Base-by-base conservation (phyloP, 352 stramenopile genomes). In the Pythium coloratum region DNA sequence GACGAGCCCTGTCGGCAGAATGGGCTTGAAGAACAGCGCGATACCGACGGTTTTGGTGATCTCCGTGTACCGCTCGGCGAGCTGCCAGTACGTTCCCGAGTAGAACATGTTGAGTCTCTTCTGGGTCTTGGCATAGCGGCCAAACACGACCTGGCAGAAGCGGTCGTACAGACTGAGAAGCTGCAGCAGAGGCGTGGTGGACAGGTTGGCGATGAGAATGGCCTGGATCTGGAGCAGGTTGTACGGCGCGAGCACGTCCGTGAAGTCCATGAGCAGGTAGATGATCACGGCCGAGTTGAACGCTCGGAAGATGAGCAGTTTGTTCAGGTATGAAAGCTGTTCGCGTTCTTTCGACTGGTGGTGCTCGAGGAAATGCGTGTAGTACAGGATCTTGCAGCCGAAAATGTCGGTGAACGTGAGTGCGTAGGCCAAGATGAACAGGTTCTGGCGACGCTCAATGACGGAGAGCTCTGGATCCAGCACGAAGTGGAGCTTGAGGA, bases 221-320 rank as follows among this genome's bases (percentile, higher is more conserved):
- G 83, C 81, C 42, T 89, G 83, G 34, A 92, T 87, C 68, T 91
- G 85, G 13, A 89, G 62, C 44, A 94, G 47, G 46, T 91, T 92
- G 66, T 83, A 72, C 55, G 88, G 78, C 20, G 81, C 78, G 14
- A 90, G 60, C 38, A 88, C 73, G 64, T 94, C 85, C 4, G 73
- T 78, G 55, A 91, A 88, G 62, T 88, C 80, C 74, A 85, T 92
- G 53, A 92, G 80, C 56, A 92, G 62, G 50, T 91, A 91, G 9
- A 92, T 78, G 32, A 94, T 86, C 24, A 94, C 73, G 2, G 83
- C 85, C 38, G 80, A 83, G 63, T 92, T 94, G 73, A 91, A 91
- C 2, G 64, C 67, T 26, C 85, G 85, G 38, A 88, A 90, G 49
- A 92, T 64, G 44, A 94, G 64, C 33, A 94, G 73, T 59, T 94